Evolutionary conservation across 805 yeast genomes (phyloP).

Genomic region (Maudiozyma pseudohumilis): DNA sequence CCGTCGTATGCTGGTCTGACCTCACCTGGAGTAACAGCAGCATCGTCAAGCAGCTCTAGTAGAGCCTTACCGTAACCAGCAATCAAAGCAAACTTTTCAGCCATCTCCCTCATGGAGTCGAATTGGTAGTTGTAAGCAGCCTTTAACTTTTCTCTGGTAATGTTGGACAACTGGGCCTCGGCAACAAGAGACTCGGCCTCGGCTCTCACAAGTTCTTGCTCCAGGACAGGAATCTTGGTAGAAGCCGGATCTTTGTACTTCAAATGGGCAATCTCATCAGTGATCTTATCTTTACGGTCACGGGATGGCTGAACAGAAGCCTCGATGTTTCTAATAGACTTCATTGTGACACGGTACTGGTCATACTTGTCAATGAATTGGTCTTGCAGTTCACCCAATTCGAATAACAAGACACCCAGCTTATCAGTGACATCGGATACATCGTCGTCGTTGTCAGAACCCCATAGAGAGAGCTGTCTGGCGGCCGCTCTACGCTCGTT

Average conservation of each 20-base stretch:
- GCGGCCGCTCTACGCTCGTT: slow-evolving; percentile 94
- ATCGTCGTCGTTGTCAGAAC: slow-evolving; percentile 95
- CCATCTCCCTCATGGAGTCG: slow-evolving; percentile 87
- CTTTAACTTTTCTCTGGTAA: slow-evolving; percentile 95
- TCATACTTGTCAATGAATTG: slow-evolving; percentile 97
- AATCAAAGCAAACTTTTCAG: slow-evolving; percentile 92
- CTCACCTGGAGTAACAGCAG: slow-evolving; percentile 98
- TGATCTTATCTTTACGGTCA: slow-evolving; percentile 94
- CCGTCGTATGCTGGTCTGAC: slow-evolving; percentile 98
- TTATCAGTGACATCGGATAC: slow-evolving; percentile 95
- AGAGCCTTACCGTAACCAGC: slow-evolving; percentile 98
- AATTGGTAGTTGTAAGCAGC: slow-evolving; percentile 95
- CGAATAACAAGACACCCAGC: slow-evolving; percentile 89
- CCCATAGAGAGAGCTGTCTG: slow-evolving; percentile 95
- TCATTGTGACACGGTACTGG: slow-evolving; percentile 92
- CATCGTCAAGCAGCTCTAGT: slow-evolving; percentile 88
- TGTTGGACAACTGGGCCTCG: slow-evolving; percentile 96
- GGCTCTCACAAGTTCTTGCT: slow-evolving; percentile 97
- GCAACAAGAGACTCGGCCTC: slow-evolving; percentile 99
- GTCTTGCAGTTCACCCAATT: slow-evolving; percentile 96
- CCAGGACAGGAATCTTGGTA: slow-evolving; percentile 88
- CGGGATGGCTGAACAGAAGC: slow-evolving; percentile 96
- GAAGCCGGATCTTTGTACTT: slow-evolving; percentile 98
- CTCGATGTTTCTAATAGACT: slow-evolving; percentile 92
- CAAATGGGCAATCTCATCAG: slow-evolving; percentile 94